These are phyloP conservation scores for Trametes hirsuta DNA, from an alignment of 1,284 basidiomycete species.

Conservation along the genomic window DNA sequence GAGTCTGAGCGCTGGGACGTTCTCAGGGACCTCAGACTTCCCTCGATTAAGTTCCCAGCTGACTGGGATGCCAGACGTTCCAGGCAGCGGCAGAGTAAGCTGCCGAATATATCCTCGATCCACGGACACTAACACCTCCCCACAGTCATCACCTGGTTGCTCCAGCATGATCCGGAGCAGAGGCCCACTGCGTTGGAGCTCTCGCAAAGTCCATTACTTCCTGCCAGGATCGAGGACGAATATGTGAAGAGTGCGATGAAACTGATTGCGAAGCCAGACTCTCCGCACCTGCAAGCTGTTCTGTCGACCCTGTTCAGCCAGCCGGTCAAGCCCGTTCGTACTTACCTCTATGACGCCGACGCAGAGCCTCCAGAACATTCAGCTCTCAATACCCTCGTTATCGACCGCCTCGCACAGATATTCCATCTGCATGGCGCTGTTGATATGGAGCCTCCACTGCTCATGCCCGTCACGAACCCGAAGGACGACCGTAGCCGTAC, in stretches of 20 bases:
- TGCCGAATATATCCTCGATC: background rate
- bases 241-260: slow-evolving; percentile 81
- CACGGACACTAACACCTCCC: slow-evolving; percentile 10
- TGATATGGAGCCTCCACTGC: slow-evolving; percentile 80
- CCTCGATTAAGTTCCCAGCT: slow-evolving; percentile 74
- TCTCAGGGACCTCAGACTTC: slow-evolving; percentile 77
- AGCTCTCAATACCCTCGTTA: slow-evolving; percentile 75
- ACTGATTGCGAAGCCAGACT: slow-evolving; percentile 79
- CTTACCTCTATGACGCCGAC: slow-evolving; percentile 82
- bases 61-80: slow-evolving; percentile 72
- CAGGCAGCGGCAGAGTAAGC: slow-evolving; percentile 70
- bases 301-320: slow-evolving; percentile 75
- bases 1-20: slow-evolving; percentile 86
- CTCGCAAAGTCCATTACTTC: slow-evolving; percentile 79
- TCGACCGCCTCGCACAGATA: slow-evolving; percentile 74
- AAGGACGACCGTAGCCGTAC: slow-evolving; percentile 67
- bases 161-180: slow-evolving; percentile 83
- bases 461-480: slow-evolving; percentile 74
- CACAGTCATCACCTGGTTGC: slow-evolving; percentile 77
- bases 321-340: slow-evolving; percentile 65
- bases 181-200: slow-evolving; percentile 87
- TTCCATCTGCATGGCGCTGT: slow-evolving; percentile 92
- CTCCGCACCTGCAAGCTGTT: slow-evolving; percentile 72
- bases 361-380: slow-evolving; percentile 74
- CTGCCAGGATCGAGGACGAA: slow-evolving; percentile 79